phyloP scores from a whole-genome alignment of 495 filamentous ascomycete genomes.

The Jackrogersella minutella region DNA sequence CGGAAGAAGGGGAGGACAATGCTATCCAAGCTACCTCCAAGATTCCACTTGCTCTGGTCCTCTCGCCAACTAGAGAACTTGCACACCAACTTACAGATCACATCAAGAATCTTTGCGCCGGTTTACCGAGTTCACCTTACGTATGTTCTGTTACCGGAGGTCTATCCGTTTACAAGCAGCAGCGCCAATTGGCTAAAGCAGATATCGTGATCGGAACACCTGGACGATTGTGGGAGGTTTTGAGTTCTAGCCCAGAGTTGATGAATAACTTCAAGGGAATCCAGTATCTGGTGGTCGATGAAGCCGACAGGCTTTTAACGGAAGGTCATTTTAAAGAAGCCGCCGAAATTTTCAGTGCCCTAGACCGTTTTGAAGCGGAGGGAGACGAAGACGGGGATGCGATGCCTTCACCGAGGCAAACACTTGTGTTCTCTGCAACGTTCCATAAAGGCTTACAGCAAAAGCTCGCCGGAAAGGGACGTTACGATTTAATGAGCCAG shows the following conservation, averaged over 20 bases:
- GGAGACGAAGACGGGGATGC: conserved; percentile 45
- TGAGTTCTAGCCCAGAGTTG: conserved; percentile 66
- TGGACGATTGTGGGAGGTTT: conserved; percentile 91
- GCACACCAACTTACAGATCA: conserved; percentile 90
- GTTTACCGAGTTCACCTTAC: conserved; percentile 69
- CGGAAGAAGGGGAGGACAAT: conserved; percentile 48
- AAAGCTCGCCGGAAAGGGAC: conserved; percentile 81
- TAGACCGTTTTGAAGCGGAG: conserved; percentile 66
- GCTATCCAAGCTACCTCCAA: conserved; percentile 49
- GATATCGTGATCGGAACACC: conserved; percentile 94
- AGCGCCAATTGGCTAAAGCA: conserved; percentile 75
- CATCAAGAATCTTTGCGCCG: conserved; percentile 73
- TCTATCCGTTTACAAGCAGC: conserved; percentile 90
- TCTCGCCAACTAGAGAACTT: conserved; percentile 91
- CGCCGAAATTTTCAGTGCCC: conserved; percentile 78
- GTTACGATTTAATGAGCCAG: conserved; percentile 70
- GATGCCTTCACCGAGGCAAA: conserved; percentile 68
- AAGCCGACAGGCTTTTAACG: conserved; percentile 91
- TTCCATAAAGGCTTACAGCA: conserved; percentile 90
- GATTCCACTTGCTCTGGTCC: conserved; percentile 79
- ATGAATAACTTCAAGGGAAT: conserved; percentile 71
- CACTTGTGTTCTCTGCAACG: conserved; percentile 94
- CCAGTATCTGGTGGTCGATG: conserved; percentile 87
- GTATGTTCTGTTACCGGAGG: conserved; percentile 87
- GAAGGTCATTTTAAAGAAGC: conserved; percentile 96